Percentiles rank a stretch among this genome's conserved stretches.
Conservation (phyloP, 2,329 filamentous ascomycete species). For the Aspergillus phoenicis region DNA sequence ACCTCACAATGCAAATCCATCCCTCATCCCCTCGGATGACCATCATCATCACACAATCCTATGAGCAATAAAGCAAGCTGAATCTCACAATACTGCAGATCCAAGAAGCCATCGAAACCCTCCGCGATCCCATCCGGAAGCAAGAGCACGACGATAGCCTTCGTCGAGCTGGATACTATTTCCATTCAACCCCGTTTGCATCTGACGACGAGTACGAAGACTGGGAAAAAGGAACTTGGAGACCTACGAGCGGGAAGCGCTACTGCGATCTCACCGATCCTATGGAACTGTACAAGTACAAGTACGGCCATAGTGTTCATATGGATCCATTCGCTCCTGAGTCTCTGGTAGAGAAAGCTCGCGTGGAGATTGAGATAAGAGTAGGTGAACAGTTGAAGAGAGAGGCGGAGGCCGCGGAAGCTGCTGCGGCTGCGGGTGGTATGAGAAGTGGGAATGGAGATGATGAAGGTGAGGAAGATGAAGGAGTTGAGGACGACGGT, state of each 20-base stretch:
- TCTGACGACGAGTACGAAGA: not conserved
- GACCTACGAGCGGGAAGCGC: not conserved
- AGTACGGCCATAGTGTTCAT: slow-evolving; percentile 33
- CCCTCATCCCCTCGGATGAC: not conserved
- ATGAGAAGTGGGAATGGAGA: not conserved
- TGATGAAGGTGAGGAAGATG: not conserved
- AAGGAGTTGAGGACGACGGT: not conserved
- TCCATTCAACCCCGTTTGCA: not conserved
- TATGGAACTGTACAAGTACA: slow-evolving; percentile 32
- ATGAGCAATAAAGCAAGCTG: not conserved
- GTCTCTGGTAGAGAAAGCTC: slow-evolving; percentile 17
- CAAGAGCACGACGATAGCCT: slow-evolving; percentile 27
- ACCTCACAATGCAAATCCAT: slow-evolving; percentile 3
- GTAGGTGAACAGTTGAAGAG: slow-evolving; percentile 4
- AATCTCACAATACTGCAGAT: slow-evolving; percentile 24
- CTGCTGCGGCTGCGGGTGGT: not conserved
- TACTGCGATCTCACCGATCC: not conserved
- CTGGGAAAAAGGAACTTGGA: not conserved
- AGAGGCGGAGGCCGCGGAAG: not conserved
- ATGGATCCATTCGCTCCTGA: slow-evolving; percentile 30
- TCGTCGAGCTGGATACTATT: not conserved
- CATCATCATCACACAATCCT: not conserved
- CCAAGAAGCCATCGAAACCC: slow-evolving; percentile 36
- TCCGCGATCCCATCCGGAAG: slow-evolving; percentile 33
- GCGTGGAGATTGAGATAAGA: slow-evolving; percentile 11